Evolutionary conservation across 2,329 filamentous ascomycete species (phyloP).

Genomic region (Alternaria burnsii): DNA sequence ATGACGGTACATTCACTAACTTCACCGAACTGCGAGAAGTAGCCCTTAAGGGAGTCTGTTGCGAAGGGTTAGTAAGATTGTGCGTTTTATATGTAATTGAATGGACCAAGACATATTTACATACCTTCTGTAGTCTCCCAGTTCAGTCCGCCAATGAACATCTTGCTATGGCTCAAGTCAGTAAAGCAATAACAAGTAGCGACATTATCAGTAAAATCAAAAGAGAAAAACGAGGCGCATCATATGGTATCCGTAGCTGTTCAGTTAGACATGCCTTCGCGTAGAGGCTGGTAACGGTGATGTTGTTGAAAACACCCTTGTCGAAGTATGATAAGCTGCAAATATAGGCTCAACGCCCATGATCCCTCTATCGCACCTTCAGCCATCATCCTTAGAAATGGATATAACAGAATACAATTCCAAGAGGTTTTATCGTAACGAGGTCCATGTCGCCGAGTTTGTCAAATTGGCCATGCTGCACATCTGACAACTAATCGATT

Average conservation of each 20-base stretch:
- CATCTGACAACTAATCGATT: not conserved
- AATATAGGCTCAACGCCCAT: not conserved
- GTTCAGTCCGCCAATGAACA: conserved; percentile 99
- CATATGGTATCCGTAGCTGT: conserved; percentile 6
- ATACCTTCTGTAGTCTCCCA: conserved; percentile 99
- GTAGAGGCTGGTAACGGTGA: not conserved
- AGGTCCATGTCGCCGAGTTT: not conserved
- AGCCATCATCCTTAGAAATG: not conserved
- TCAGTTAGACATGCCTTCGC: not conserved
- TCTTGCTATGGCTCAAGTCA: conserved; percentile 72
- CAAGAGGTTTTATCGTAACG: not conserved
- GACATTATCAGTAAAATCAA: not conserved
- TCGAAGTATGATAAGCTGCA: not conserved
- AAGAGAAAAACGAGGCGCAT: conserved; percentile 19
- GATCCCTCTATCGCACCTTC: not conserved
- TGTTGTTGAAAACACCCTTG: not conserved
- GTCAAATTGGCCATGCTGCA: not conserved
- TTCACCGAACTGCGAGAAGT: conserved; percentile 97
- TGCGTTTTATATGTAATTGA: not conserved
- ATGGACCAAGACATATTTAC: conserved; percentile 47
- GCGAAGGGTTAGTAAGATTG: not conserved
- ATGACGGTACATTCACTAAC: conserved; percentile 99
- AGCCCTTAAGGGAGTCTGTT: conserved; percentile 91
- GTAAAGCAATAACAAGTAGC: conserved; percentile 9
- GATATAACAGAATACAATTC: not conserved